Evolutionary conservation across 805 yeast genomes (phyloP).

Genomic region (Starmera dryadoides): DNA sequence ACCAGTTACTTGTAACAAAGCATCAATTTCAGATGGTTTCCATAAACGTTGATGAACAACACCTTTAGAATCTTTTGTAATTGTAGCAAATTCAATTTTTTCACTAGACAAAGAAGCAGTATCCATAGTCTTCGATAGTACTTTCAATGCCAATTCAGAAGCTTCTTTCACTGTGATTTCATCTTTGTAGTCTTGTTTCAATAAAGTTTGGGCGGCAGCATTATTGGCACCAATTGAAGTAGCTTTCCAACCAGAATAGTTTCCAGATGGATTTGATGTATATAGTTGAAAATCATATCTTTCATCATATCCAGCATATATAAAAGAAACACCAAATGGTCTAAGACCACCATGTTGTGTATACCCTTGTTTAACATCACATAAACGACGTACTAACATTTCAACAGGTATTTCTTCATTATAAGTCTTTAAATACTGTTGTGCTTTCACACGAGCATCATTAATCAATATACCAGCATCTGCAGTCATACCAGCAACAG

Average conservation of each 20-base stretch:
- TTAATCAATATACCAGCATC: constrained; percentile 91
- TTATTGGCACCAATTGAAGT: constrained; percentile 95
- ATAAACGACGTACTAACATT: constrained; percentile 75
- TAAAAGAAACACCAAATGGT: constrained; percentile 95
- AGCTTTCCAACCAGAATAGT: constrained; percentile 98
- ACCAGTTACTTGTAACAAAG: constrained; percentile 64
- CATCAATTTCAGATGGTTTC: constrained; percentile 72
- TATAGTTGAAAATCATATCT: constrained; percentile 84
- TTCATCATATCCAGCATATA: constrained; percentile 94
- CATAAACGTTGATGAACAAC: constrained; percentile 65
- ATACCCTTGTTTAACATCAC: constrained; percentile 95
- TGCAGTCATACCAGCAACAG: constrained; percentile 97
- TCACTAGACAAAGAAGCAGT: constrained; percentile 78
- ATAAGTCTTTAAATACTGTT: constrained; percentile 75
- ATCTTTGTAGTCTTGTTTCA: constrained; percentile 92
- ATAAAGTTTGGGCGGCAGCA: constrained; percentile 89
- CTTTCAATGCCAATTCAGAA: constrained; percentile 81
- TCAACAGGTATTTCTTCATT: constrained; percentile 94
- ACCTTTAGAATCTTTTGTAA: constrained; percentile 41
- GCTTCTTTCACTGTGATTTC: constrained; percentile 71
- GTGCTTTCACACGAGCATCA: constrained; percentile 80
- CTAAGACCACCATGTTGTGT: constrained; percentile 98
- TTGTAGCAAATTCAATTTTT: constrained; percentile 89
- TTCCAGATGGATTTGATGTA: constrained; percentile 96
- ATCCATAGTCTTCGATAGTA: constrained; percentile 91